Evolutionary conservation across 2,329 filamentous ascomycete genomes (phyloP).

Genomic region (Aspergillus aculeatus): DNA sequence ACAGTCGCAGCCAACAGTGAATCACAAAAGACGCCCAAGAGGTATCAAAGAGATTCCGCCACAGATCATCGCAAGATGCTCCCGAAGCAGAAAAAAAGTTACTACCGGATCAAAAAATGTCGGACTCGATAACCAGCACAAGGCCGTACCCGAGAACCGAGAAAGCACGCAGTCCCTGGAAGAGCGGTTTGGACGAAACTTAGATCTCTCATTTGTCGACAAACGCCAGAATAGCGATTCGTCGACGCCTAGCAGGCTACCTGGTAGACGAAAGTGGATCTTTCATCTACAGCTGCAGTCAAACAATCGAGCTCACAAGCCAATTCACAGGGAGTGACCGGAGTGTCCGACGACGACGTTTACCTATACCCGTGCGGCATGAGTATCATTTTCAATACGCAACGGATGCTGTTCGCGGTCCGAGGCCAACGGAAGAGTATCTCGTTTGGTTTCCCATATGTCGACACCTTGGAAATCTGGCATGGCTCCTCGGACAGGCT

Average conservation of each 20-base stretch:
- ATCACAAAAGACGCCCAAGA: no score
- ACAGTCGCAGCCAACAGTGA: no score
- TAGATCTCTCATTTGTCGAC: neutral
- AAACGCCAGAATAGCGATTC: no score
- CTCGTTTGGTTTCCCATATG: neutral
- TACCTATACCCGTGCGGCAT: slow-evolving; percentile 2
- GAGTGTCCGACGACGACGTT: neutral
- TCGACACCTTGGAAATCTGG: neutral
- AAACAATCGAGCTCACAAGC: neutral
- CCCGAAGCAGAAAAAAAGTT: neutral
- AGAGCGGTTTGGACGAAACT: neutral
- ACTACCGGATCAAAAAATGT: neutral
- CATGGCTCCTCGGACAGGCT: neutral
- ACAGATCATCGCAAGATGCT: no score
- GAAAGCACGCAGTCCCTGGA: neutral
- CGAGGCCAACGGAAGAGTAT: neutral
- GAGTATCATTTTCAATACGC: neutral
- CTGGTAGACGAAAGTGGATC: neutral
- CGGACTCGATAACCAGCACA: no score
- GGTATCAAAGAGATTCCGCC: no score
- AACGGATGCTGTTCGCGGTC: neutral
- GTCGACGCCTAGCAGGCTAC: neutral
- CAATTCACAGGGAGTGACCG: neutral
- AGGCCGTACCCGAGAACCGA: neutral
- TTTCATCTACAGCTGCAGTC: neutral